A percentile compares a stretch with the other conserved stretches of the same genome.
These are phyloP conservation scores for Lolium perenne DNA, from an alignment of 176 grass and related monocot genomes.

Conservation along the genomic window DNA sequence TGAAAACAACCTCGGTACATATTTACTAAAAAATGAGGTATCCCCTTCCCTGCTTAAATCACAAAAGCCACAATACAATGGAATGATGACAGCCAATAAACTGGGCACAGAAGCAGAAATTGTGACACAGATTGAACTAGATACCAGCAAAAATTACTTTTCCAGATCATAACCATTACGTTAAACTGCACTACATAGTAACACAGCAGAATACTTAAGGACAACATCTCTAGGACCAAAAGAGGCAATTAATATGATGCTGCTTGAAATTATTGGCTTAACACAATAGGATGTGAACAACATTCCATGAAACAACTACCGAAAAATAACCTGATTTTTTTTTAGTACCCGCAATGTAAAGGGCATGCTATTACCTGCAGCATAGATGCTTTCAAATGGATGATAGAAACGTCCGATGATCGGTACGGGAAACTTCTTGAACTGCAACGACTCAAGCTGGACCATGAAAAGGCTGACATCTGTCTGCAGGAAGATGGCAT, in stretches of 20 bases:
- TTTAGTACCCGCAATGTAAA: not conserved
- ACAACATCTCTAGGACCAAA: not conserved
- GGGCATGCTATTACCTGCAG: not conserved
- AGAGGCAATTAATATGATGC: not conserved
- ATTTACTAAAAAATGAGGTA: not conserved
- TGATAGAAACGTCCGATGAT: not conserved
- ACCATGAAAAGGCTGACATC: not conserved
- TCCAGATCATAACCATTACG: too few relatives aligned
- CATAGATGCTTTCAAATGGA: not conserved
- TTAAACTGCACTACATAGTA: not conserved
- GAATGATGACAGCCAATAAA: too few relatives aligned
- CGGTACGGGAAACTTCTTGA: not conserved
- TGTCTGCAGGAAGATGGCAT: not conserved
- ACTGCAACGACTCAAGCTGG: not conserved
- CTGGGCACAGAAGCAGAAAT: too few relatives aligned
- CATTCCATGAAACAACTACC: not conserved
- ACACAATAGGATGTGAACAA: not conserved
- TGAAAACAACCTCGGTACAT: not conserved
- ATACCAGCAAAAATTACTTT: too few relatives aligned
- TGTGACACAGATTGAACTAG: too few relatives aligned
- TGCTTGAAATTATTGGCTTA: not conserved
- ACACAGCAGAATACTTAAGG: not conserved
- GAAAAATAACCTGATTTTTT: not conserved
- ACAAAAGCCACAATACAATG: too few relatives aligned
- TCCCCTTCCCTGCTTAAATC: not conserved